A percentile compares a stretch with the other conserved stretches of the same genome.
Conservation (phyloP, 1,284 basidiomycete genomes). For the Lentinula novae-zelandiae region DNA sequence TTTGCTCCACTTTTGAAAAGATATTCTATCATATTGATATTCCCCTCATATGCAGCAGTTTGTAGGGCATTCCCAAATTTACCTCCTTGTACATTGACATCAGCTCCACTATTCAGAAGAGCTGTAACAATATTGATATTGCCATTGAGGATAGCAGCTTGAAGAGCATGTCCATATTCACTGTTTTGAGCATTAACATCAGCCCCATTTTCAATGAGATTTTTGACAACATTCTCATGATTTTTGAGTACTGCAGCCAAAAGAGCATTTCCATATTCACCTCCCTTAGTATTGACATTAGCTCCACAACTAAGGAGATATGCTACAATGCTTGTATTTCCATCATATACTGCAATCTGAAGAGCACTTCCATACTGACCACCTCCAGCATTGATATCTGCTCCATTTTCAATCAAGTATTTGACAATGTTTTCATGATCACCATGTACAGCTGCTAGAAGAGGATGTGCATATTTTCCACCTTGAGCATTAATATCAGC, state of each 20-base stretch:
- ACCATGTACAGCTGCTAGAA: background rate
- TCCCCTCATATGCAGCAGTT: background rate
- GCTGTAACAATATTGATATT: background rate
- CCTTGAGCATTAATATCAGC: background rate
- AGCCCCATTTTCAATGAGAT: background rate
- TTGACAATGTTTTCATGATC: background rate
- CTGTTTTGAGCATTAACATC: background rate
- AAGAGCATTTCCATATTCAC: background rate
- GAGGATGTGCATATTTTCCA: background rate
- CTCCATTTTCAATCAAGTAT: background rate
- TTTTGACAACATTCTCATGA: background rate
- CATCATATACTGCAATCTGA: background rate
- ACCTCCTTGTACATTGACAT: background rate
- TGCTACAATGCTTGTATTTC: background rate
- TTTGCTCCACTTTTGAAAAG: background rate
- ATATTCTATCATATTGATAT: background rate
- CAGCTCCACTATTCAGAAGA: background rate
- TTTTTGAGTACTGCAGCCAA: background rate
- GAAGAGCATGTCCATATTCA: background rate
- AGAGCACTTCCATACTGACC: constrained; percentile 8
- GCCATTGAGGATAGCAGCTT: background rate
- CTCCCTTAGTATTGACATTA: background rate
- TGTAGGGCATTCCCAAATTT: constrained; percentile 5
- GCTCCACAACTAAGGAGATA: constrained; percentile 10
- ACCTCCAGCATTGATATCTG: background rate